These are phyloP conservation scores for Lactarius trivialis DNA, from an alignment of 768 basidiomycete genomes.

Conservation along the genomic window DNA sequence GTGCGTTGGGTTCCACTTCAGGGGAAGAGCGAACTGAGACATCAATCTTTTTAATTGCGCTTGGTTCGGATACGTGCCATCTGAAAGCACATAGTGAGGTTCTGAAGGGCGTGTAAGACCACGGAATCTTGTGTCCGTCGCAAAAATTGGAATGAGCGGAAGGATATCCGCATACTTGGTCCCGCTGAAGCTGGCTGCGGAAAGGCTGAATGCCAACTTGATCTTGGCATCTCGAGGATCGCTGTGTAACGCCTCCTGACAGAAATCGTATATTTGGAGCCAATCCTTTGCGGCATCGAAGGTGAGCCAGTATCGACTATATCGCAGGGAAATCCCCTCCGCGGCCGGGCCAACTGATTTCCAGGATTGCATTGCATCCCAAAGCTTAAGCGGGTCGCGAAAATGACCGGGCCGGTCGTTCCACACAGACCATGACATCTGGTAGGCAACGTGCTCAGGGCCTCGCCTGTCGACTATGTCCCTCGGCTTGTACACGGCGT, in stretches of 20 bases:
- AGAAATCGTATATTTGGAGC: not conserved
- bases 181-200: not conserved
- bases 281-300: constrained; percentile 4
- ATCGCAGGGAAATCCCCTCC: not conserved
- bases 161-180: not conserved
- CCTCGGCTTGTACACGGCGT: constrained; percentile 1
- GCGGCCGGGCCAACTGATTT: not conserved
- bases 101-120: not conserved
- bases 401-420: not conserved
- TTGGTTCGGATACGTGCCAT: not conserved
- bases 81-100: not conserved
- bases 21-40: not conserved
- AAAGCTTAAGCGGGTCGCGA: not conserved
- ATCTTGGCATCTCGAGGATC: not conserved
- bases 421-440: not conserved
- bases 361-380: not conserved
- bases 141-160: not conserved
- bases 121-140: not conserved
- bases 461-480: not conserved
- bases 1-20: not conserved
- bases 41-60: not conserved
- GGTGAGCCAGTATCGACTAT: constrained; percentile 9
- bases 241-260: not conserved
- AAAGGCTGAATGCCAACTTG: constrained; percentile 1
- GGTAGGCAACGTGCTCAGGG: not conserved